Base-by-base conservation (phyloP, 148 eudicot genomes). In the Silene uniflora region DNA sequence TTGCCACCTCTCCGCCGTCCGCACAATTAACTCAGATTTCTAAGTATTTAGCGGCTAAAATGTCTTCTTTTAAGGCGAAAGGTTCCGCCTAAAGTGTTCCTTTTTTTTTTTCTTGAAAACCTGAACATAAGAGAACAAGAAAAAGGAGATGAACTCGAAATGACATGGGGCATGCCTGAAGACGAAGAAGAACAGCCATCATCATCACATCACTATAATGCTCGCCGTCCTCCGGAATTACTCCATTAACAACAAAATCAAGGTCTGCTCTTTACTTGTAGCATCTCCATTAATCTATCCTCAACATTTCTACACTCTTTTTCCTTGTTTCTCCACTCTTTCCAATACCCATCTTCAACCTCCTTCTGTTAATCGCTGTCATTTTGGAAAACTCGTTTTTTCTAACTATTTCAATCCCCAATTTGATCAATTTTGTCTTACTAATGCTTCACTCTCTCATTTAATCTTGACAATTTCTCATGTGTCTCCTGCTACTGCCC, bases 401-500 rank as follows among this genome's bases (percentile, higher is more conserved):
- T 74, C 71, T 9, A 83, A 54, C 11, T 78, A 63, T 76, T 75
- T 71, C 76, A 72, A 66, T 63, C 59, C 72, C n/a, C 74, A 81
- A 78, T 68, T 62, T 72, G 77, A 77, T 25, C 59, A 1, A 21
- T 73, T 70, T 73, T 7, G 19, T 73, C 67, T 17, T 29, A 10
- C 21, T 74, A 73, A 29, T 56, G 69, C 49, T 42, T 76, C 86
- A 8, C 49, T 93, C 23, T 81, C 82, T 84, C 80, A 93, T 71
- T 74, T 79, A 11, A 67, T 90, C 5, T 71, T 88, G 73, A 79
- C 77, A 25, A 77, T 93, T 21, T 89, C 86, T 71, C 59, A 29
- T 63, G 77, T 86, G 75, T 73, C 62, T 78, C 98, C 98, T 69
- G 84, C 54, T 56, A 84, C 61, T 60, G 77, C 80, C 46, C 93